These are phyloP conservation scores for Scenedesmus sp. DNA, from an alignment of 163 green algal species.

Conservation along the genomic window DNA sequence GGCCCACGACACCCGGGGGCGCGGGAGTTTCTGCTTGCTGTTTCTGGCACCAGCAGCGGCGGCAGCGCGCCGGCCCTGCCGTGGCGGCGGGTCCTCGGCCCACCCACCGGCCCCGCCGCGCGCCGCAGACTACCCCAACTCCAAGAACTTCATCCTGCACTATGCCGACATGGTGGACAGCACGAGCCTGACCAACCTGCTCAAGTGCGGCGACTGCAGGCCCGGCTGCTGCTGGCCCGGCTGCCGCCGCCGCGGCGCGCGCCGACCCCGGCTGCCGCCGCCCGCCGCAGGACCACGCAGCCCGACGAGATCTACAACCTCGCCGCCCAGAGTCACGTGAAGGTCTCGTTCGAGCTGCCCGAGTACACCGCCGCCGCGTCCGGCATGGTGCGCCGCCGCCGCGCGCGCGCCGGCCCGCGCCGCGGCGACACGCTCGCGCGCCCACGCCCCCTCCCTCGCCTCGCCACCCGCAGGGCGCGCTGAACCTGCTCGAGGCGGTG, in stretches of 20 bases:
- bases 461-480: slow-evolving; percentile 41
- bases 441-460: too few relatives aligned
- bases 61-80: too few relatives aligned
- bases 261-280: too few relatives aligned
- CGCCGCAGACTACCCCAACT: slow-evolving; percentile 58
- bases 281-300: slow-evolving; percentile 51
- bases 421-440: too few relatives aligned
- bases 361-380: slow-evolving; percentile 78
- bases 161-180: slow-evolving; percentile 76
- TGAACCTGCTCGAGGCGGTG: slow-evolving; percentile 77
- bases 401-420: too few relatives aligned
- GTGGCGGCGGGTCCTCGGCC: too few relatives aligned
- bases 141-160: slow-evolving; percentile 67
- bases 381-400: slow-evolving; percentile 53
- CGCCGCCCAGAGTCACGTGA: slow-evolving; percentile 79
- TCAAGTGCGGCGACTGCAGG: too few relatives aligned
- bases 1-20: too few relatives aligned
- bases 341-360: slow-evolving; percentile 81
- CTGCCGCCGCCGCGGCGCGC: too few relatives aligned
- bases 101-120: not conserved
- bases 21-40: not conserved
- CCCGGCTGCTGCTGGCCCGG: too few relatives aligned
- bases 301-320: slow-evolving; percentile 88
- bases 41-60: not conserved
- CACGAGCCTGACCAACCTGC: slow-evolving; percentile 45